Evolutionary conservation across 306 rosid species (phyloP).

Genomic region (Acacia confusa): DNA sequence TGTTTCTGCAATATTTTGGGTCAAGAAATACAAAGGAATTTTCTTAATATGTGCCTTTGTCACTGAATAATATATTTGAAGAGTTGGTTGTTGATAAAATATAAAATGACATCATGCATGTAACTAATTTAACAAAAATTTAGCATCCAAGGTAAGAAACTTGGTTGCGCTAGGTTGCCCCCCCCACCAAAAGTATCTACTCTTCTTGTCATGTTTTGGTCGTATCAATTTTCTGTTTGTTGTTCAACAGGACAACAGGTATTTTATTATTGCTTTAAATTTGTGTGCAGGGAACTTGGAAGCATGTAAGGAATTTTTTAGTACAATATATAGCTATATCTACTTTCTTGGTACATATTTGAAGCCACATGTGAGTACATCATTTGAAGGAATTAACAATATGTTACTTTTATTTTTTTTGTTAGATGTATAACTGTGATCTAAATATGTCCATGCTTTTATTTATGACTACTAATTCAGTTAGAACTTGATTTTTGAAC

Average conservation of each 20-base stretch:
- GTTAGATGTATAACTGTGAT: not conserved
- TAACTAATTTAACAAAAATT: not conserved
- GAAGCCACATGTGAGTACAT: slow-evolving; percentile 84
- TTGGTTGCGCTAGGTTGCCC: not conserved
- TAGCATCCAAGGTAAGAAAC: slow-evolving; percentile 9
- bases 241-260: not conserved
- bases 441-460: slow-evolving; percentile 18
- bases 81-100: not conserved
- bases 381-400: not conserved
- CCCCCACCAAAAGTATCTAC: not conserved
- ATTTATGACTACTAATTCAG: slow-evolving; percentile 14
- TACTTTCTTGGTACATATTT: slow-evolving; percentile 81
- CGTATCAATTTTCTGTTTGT: slow-evolving; percentile 7
- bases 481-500: not conserved
- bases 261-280: slow-evolving; percentile 24
- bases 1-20: slow-evolving; percentile 1
- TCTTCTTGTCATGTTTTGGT: slow-evolving; percentile 4
- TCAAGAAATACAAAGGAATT: not conserved
- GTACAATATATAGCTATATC: slow-evolving; percentile 59
- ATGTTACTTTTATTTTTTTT: slow-evolving; percentile 4
- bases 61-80: not conserved
- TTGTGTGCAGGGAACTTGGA: slow-evolving; percentile 66
- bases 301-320: slow-evolving; percentile 68
- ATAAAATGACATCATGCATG: not conserved
- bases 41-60: slow-evolving; percentile 22